Conservation (phyloP, 73 alveolate genomes). For the Paramecium octaurelia region DNA sequence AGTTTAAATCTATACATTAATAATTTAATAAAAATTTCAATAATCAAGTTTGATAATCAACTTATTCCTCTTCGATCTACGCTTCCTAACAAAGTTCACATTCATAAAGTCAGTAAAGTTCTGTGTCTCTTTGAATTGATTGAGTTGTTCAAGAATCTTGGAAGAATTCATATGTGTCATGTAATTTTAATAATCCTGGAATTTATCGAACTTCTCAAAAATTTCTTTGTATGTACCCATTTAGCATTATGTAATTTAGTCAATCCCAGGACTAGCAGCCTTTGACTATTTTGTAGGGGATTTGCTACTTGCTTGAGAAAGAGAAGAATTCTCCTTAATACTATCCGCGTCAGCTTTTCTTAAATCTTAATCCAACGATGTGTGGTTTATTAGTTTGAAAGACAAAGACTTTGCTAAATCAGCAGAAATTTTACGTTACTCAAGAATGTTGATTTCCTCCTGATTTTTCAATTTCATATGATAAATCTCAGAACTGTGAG, state of each 20-base stretch:
- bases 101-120: neutral
- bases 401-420: neutral
- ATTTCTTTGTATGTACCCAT: neutral
- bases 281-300: neutral
- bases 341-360: neutral
- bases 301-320: neutral
- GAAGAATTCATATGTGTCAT: neutral
- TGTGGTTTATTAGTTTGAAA: neutral
- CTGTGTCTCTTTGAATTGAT: neutral
- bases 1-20: neutral
- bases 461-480: neutral
- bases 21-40: neutral
- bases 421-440: neutral
- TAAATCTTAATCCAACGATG: neutral
- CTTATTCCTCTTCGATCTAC: neutral
- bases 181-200: neutral
- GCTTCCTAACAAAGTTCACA: neutral
- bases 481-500: neutral
- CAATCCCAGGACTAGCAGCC: neutral
- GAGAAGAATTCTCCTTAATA: neutral
- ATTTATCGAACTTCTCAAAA: neutral
- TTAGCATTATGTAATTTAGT: neutral
- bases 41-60: neutral
- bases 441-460: neutral
- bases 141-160: neutral